Conservation (phyloP, 2,329 filamentous ascomycete species). For the Lanzia echinophila region DNA sequence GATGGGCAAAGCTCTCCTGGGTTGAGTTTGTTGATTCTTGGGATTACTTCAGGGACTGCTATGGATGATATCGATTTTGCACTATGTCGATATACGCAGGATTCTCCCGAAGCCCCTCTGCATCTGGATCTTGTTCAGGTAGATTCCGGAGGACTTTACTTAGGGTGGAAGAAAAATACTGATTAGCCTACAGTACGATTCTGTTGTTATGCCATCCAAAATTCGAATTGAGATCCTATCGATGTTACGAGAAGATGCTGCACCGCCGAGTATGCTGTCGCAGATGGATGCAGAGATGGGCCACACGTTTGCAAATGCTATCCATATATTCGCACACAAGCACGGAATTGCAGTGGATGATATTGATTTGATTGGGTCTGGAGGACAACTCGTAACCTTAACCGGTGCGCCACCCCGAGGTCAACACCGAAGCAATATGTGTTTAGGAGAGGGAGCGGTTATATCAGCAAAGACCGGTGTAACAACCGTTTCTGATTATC, state of each 20-base stretch:
- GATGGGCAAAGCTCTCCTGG: slow-evolving; percentile 17
- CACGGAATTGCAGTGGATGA: slow-evolving; percentile 27
- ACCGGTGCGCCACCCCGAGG: slow-evolving; percentile 26
- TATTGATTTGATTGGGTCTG: slow-evolving; percentile 29
- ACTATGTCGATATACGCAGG: slow-evolving; percentile 29
- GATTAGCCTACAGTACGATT: slow-evolving; percentile 25
- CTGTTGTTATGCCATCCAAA: slow-evolving; percentile 30
- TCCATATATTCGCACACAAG: slow-evolving; percentile 28
- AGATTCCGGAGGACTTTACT: not conserved
- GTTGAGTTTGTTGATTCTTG: slow-evolving; percentile 27
- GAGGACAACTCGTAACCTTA: slow-evolving; percentile 28
- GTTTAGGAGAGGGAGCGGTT: slow-evolving; percentile 29
- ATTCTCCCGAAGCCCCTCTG: slow-evolving; percentile 26
- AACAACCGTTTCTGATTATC: slow-evolving; percentile 30
- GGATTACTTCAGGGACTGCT: slow-evolving; percentile 27
- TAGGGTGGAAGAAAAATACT: not conserved
- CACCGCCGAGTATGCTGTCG: slow-evolving; percentile 29
- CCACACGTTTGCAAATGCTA: slow-evolving; percentile 29
- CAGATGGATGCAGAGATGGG: slow-evolving; percentile 31
- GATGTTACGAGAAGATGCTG: slow-evolving; percentile 29
- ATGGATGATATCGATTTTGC: slow-evolving; percentile 32
- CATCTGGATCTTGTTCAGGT: slow-evolving; percentile 28
- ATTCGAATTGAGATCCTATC: slow-evolving; percentile 29
- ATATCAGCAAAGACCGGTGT: slow-evolving; percentile 31
- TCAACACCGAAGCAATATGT: slow-evolving; percentile 30